Percentiles rank a stretch among this genome's conserved stretches.
These are phyloP conservation scores for Aspergillus ellipticus DNA, from an alignment of 495 filamentous ascomycete species.

Conservation along the genomic window DNA sequence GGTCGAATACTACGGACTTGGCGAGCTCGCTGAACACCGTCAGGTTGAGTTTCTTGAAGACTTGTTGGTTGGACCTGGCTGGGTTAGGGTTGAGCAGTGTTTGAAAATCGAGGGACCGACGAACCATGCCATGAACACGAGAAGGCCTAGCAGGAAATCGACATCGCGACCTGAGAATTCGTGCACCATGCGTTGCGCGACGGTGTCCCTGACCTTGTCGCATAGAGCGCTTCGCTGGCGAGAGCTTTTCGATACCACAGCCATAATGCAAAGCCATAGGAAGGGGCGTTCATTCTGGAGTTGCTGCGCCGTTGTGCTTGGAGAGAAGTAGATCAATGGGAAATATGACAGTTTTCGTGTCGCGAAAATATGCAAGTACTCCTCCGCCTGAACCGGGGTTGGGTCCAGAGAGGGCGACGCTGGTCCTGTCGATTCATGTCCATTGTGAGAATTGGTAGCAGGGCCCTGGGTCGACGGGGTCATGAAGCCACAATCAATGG, in stretches of 20 bases:
- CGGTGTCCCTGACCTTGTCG: neutral
- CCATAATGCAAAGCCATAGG: neutral
- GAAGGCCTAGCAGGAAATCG: neutral
- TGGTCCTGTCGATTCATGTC: neutral
- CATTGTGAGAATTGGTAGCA: neutral
- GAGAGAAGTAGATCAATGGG: neutral
- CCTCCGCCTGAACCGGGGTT: neutral
- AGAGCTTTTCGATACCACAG: neutral
- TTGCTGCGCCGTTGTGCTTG: neutral
- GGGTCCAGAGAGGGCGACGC: neutral
- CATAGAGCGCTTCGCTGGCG: neutral
- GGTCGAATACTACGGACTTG: neutral
- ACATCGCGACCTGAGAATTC: neutral
- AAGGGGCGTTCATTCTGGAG: neutral
- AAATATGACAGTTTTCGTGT: neutral
- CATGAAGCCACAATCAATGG: neutral
- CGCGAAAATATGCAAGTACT: neutral
- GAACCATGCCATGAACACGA: conserved; percentile 1
- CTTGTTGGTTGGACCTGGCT: neutral
- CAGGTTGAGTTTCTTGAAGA: neutral
- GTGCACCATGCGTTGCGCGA: neutral
- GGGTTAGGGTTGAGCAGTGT: neutral
- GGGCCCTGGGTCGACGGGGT: neutral
- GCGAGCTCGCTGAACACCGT: neutral
- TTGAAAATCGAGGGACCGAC: neutral